These are phyloP conservation scores for Kalmanozyma brasiliensis DNA, from an alignment of 1,284 basidiomycete genomes.

Conservation along the genomic window DNA sequence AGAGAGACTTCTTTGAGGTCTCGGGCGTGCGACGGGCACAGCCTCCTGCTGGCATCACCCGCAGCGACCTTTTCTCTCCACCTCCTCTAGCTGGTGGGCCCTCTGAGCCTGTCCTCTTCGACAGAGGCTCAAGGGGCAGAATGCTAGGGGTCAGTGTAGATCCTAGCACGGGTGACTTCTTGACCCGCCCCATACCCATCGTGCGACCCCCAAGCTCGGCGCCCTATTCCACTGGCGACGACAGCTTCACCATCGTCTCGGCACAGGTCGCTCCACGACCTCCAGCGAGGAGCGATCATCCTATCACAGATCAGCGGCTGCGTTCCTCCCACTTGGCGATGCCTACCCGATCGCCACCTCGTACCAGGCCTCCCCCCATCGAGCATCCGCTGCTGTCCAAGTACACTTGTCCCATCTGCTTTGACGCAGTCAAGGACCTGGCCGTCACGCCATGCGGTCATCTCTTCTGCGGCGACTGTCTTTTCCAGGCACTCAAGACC, in stretches of 20 bases:
- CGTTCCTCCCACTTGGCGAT: slow-evolving; percentile 25
- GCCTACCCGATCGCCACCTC: slow-evolving; percentile 40
- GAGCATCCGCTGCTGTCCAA: slow-evolving; percentile 50
- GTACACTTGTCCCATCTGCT: slow-evolving; percentile 63
- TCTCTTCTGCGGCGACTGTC: slow-evolving; percentile 61
- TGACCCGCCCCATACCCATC: slow-evolving; percentile 31
- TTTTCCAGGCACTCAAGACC: slow-evolving; percentile 57
- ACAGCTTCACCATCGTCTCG: slow-evolving; percentile 22
- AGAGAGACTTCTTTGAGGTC: slow-evolving; percentile 28
- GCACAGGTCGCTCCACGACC: slow-evolving; percentile 12
- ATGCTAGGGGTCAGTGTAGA: slow-evolving; percentile 31
- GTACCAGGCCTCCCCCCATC: slow-evolving; percentile 46
- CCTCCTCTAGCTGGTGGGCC: slow-evolving; percentile 10
- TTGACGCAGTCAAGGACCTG: slow-evolving; percentile 51
- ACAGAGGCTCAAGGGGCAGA: background rate
- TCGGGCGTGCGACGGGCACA: slow-evolving; percentile 16
- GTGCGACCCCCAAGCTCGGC: slow-evolving; percentile 17
- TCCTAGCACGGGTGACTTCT: slow-evolving; percentile 32
- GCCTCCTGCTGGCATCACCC: background rate
- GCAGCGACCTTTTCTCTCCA: slow-evolving; percentile 25
- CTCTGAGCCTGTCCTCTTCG: slow-evolving; percentile 13
- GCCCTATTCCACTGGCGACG: slow-evolving; percentile 13
- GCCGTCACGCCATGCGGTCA: slow-evolving; percentile 61
- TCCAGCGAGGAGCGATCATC: slow-evolving; percentile 20
- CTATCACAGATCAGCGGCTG: slow-evolving; percentile 43